Conservation (phyloP, 2,329 filamentous ascomycete species). For the Arthrobotrys musiformis region DNA sequence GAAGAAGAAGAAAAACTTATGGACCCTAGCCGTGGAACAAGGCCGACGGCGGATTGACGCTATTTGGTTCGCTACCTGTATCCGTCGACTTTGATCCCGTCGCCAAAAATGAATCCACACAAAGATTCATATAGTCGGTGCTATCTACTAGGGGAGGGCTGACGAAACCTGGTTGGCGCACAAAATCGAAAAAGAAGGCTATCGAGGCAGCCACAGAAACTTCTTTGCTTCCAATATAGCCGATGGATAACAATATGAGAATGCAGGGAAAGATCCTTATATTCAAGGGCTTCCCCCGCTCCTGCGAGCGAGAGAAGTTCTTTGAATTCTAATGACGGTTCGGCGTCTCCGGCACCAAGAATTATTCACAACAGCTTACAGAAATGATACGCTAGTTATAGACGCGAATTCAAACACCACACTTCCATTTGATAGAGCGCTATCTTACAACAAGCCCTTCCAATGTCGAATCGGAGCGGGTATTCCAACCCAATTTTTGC, state of each 20-base stretch:
- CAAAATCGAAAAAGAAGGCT: slow-evolving; percentile 15
- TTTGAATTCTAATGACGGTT: not conserved
- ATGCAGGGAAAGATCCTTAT: not conserved
- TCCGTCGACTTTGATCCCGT: slow-evolving; percentile 17
- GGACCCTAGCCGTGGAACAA: not conserved
- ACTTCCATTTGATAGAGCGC: not conserved
- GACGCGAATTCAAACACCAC: not conserved
- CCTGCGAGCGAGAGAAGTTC: not conserved
- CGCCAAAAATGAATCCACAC: slow-evolving; percentile 1
- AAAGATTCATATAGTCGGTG: slow-evolving; percentile 23
- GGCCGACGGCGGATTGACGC: not conserved
- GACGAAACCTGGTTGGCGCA: slow-evolving; percentile 29
- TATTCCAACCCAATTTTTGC: slow-evolving; percentile 38
- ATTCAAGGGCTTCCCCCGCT: slow-evolving; percentile 2
- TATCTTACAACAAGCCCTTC: not conserved
- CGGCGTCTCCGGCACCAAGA: not conserved
- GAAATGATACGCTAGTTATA: not conserved
- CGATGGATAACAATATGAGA: slow-evolving; percentile 8
- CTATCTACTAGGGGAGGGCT: slow-evolving; percentile 41
- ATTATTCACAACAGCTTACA: not conserved
- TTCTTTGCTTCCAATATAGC: slow-evolving; percentile 15
- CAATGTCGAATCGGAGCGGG: slow-evolving; percentile 23
- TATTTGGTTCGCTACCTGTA: not conserved
- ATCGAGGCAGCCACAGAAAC: slow-evolving; percentile 21
- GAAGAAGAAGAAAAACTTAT: no score